Base-by-base conservation (phyloP, 495 filamentous ascomycete species). In the Xylaria sp. region DNA sequence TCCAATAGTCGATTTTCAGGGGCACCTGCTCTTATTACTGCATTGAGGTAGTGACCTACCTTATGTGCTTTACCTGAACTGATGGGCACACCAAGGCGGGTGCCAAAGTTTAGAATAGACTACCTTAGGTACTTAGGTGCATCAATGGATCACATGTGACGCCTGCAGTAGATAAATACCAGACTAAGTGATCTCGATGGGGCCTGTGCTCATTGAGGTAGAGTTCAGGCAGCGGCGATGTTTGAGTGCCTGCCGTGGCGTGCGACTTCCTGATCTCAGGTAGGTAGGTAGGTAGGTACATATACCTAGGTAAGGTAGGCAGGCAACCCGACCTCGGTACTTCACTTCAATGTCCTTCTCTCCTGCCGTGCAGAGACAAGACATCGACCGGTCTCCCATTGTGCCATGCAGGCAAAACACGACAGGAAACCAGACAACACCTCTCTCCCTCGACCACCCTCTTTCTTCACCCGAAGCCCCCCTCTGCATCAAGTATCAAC, bases 401-500 rank as follows among this genome's bases (percentile, higher is more conserved):
- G 44, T 67, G 37, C 50, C 48, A 11, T 53, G 7, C 31, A 33
- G 21, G 19, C 33, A 37, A 37, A 12, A 29, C 67, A 50, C 61
- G 52, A 52, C 43, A 40, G 43, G n/a, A n/a, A 50, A 17, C 11
- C 17, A 33, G 31, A 15, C 53, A 35, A 11, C 19, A 55, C 33
- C 33, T 29, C 35, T 64, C 59, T 63, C 37, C 48, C 43, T 55
- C 68, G 29, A 43, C 46, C 59, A 44, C 26, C 48, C 24, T 46
- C 46, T 63, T 69, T 24, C 21, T 41, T 53, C 24, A 29, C 24
- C 31, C 26, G n/a, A 61, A 61, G 15, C 11, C 46, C 37, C 48
- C 40, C 33, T n/a, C 46, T 64, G 59, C 68, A 63, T 70, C 68
- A 53, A 70, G 68, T 71, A 71, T 66, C 61, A 40, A 65, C 69